phyloP scores from a whole-genome alignment of 306 rosid genomes.

The Vigna nakashimae region DNA sequence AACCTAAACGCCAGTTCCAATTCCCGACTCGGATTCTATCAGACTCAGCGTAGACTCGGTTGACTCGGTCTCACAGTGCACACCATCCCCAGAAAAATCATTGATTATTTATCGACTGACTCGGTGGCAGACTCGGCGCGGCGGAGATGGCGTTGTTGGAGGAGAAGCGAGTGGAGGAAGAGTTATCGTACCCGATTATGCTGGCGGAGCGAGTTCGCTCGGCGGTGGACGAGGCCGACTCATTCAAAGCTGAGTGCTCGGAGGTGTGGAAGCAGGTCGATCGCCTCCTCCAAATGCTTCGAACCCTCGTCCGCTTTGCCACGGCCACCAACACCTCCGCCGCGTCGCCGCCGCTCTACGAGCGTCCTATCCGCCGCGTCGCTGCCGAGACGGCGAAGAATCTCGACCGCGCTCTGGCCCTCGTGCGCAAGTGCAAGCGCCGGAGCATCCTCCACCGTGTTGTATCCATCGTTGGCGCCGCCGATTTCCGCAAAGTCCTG shows the following conservation, averaged over 20 bases:
- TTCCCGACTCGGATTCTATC: slow-evolving; percentile 35
- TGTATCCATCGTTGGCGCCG: slow-evolving; percentile 61
- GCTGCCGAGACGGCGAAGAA: slow-evolving; percentile 62
- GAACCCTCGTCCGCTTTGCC: slow-evolving; percentile 67
- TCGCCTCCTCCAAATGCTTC: slow-evolving; percentile 70
- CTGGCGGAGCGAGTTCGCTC: slow-evolving; percentile 69
- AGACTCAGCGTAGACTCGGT: slow-evolving; percentile 50
- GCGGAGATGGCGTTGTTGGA: slow-evolving; percentile 58
- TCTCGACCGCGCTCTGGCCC: slow-evolving; percentile 63
- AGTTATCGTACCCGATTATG: slow-evolving; percentile 69
- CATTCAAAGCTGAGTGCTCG: slow-evolving; percentile 66
- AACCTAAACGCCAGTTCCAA: not conserved
- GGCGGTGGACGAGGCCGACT: slow-evolving; percentile 63
- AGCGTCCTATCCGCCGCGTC: slow-evolving; percentile 72
- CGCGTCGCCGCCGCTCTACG: slow-evolving; percentile 56
- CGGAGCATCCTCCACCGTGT: slow-evolving; percentile 70
- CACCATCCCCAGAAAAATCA: not conserved
- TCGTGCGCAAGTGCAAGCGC: slow-evolving; percentile 74
- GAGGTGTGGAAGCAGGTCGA: slow-evolving; percentile 73
- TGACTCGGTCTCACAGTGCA: slow-evolving; percentile 13
- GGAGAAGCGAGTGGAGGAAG: slow-evolving; percentile 65
- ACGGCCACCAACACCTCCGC: slow-evolving; percentile 53
- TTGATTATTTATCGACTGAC: not conserved
- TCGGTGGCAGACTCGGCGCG: slow-evolving; percentile 16
- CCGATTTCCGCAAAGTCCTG: slow-evolving; percentile 64